These are phyloP conservation scores for Cubamyces sp. DNA, from an alignment of 768 basidiomycete species.

Conservation along the genomic window DNA sequence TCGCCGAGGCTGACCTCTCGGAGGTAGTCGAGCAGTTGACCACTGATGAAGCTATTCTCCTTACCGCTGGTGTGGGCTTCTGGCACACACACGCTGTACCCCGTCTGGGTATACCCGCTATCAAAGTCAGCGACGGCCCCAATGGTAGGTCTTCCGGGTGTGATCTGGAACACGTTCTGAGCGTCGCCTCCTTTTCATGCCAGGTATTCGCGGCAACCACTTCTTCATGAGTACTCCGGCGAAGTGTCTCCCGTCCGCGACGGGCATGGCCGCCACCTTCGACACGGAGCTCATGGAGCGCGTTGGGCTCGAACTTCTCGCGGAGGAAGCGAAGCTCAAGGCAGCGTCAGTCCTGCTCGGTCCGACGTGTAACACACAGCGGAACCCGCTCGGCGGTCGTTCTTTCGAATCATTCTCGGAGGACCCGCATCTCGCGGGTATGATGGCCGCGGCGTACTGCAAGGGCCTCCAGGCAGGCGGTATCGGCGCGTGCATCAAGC, in stretches of 20 bases:
- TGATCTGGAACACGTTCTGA: background rate
- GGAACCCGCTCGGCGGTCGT: constrained; percentile 71
- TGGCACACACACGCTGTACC: constrained; percentile 75
- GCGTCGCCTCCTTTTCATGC: background rate
- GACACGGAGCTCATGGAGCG: constrained; percentile 65
- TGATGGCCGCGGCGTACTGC: constrained; percentile 72
- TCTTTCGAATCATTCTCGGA: constrained; percentile 79
- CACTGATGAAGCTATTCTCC: constrained; percentile 71
- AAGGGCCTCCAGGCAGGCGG: constrained; percentile 78
- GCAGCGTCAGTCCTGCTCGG: constrained; percentile 73
- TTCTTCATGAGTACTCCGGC: constrained; percentile 85
- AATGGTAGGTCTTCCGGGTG: constrained; percentile 53
- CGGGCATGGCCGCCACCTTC: constrained; percentile 77
- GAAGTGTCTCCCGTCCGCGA: constrained; percentile 77
- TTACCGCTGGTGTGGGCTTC: constrained; percentile 76
- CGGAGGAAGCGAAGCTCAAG: constrained; percentile 70
- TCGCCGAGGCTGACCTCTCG: constrained; percentile 63
- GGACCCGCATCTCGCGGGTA: constrained; percentile 74
- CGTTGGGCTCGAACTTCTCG: constrained; percentile 67
- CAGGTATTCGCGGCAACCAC: constrained; percentile 67
- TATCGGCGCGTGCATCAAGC: constrained; percentile 78
- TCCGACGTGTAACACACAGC: constrained; percentile 85
- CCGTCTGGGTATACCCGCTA: constrained; percentile 68
- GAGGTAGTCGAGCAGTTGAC: constrained; percentile 68
- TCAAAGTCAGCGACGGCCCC: constrained; percentile 83